A percentile compares a stretch with the other conserved stretches of the same genome.
phyloP scores from a whole-genome alignment of 2,329 filamentous ascomycete genomes.

The Purpureocillium lavendulum region DNA sequence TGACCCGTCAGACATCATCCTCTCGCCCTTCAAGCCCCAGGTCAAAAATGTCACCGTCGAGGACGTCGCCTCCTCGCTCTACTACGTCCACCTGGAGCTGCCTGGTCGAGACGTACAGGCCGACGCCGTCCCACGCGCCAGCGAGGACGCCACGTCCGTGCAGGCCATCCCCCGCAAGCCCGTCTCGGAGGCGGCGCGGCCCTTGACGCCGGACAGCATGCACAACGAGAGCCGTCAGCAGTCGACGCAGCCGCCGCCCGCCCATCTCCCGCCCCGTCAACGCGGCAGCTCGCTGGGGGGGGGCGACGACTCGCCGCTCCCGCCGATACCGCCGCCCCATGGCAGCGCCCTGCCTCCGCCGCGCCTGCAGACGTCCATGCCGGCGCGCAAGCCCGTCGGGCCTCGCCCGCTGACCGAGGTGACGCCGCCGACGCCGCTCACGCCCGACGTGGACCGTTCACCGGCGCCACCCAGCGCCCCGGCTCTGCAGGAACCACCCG shows the following conservation, averaged over 20 bases:
- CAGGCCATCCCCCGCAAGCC: conserved; percentile 46
- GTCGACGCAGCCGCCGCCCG: not conserved
- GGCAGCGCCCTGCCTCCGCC: conserved; percentile 7
- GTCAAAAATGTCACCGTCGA: conserved; percentile 81
- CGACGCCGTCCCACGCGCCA: conserved; percentile 29
- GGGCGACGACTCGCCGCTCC: conserved; percentile 7
- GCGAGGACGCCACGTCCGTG: conserved; percentile 32
- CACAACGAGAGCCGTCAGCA: conserved; percentile 3
- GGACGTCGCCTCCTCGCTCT: conserved; percentile 80
- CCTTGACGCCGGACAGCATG: conserved; percentile 17
- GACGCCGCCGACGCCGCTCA: not conserved
- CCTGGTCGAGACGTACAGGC: conserved; percentile 15
- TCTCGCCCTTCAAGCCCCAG: conserved; percentile 83
- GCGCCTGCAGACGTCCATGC: conserved; percentile 9
- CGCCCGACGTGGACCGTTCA: not conserved
- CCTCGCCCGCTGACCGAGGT: conserved; percentile 12
- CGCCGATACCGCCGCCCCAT: conserved; percentile 4
- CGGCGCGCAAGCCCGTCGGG: conserved; percentile 19
- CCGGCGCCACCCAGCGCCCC: not conserved
- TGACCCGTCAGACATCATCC: conserved; percentile 66
- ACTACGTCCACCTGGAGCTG: conserved; percentile 69
- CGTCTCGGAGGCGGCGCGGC: conserved; percentile 26
- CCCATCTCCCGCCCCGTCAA: not conserved
- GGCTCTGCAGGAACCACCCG: not conserved
- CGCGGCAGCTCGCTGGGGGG: conserved; percentile 14